Evolutionary conservation across 2,329 filamentous ascomycete species (phyloP).

Genomic region (Pestalotiopsis fici): DNA sequence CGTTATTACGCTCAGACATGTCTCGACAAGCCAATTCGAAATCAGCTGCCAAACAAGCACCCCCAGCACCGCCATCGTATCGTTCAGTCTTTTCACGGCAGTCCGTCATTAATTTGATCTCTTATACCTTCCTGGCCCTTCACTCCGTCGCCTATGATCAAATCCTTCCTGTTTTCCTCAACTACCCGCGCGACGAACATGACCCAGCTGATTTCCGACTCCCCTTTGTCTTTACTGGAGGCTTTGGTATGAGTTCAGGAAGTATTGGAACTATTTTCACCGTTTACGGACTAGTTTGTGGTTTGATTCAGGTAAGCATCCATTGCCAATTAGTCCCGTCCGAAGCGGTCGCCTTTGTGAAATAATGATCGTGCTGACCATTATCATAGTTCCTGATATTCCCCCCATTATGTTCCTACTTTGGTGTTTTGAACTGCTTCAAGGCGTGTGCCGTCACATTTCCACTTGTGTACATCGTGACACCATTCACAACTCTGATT

Average conservation of each 20-base stretch:
- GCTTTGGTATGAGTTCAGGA: constrained; percentile 73
- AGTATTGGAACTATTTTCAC: constrained; percentile 87
- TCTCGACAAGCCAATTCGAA: constrained; percentile 20
- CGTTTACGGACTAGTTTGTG: constrained; percentile 76
- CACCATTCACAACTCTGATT: constrained; percentile 76
- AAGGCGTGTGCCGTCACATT: constrained; percentile 66
- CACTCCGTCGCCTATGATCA: constrained; percentile 87
- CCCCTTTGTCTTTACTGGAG: constrained; percentile 81
- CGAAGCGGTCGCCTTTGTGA: neutral
- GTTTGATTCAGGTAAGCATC: constrained; percentile 62
- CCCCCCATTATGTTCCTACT: constrained; percentile 70
- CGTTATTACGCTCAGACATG: constrained; percentile 45
- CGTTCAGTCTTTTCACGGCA: constrained; percentile 68
- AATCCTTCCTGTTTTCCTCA: constrained; percentile 83
- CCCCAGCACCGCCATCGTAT: constrained; percentile 15
- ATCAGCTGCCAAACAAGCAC: neutral
- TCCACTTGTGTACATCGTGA: constrained; percentile 77
- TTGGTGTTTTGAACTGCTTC: constrained; percentile 75
- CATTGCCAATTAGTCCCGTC: neutral
- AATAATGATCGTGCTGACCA: neutral
- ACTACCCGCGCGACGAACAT: constrained; percentile 65
- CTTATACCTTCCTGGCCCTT: constrained; percentile 79
- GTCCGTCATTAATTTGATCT: constrained; percentile 71
- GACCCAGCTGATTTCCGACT: constrained; percentile 61
- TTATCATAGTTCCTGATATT: constrained; percentile 70